These are phyloP conservation scores for Coemansia sp. DNA, from an alignment of 192 early-diverging fungal species.

Conservation along the genomic window DNA sequence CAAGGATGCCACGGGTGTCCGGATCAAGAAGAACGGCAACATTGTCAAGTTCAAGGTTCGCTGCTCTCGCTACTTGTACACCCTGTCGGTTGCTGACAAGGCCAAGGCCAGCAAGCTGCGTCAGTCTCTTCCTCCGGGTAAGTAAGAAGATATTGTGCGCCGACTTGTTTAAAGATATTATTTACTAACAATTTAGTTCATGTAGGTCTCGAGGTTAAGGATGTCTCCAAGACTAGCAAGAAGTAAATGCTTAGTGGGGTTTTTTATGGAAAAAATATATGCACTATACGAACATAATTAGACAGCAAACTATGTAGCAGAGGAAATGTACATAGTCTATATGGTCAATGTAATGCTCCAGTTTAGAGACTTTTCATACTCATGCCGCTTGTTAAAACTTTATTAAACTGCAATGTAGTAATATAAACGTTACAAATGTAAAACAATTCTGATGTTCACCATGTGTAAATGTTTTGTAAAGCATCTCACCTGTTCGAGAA, in stretches of 20 bases:
- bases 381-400: too few relatives aligned
- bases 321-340: too few relatives aligned
- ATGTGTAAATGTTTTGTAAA: too few relatives aligned
- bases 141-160: not conserved
- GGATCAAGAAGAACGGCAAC: slow-evolving; percentile 93
- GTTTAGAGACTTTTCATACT: too few relatives aligned
- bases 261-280: too few relatives aligned
- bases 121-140: slow-evolving; percentile 87
- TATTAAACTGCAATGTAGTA: too few relatives aligned
- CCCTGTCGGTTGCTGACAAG: slow-evolving; percentile 89
- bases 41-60: slow-evolving; percentile 98
- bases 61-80: slow-evolving; percentile 98
- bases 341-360: too few relatives aligned
- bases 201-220: slow-evolving; percentile 23
- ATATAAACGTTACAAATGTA: too few relatives aligned
- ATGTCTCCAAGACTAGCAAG: slow-evolving; percentile 16
- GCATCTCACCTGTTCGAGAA: too few relatives aligned
- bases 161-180: not conserved
- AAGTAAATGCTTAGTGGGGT: slow-evolving; percentile 51
- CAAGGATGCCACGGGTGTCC: slow-evolving; percentile 93
- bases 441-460: too few relatives aligned
- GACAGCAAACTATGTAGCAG: too few relatives aligned
- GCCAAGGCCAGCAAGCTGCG: slow-evolving; percentile 95
- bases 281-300: too few relatives aligned
- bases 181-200: not conserved